Evolutionary conservation across 2,329 filamentous ascomycete species (phyloP), one percentile per base, ranked within the genome.

Genomic region (Microascus cirrosus): DNA sequence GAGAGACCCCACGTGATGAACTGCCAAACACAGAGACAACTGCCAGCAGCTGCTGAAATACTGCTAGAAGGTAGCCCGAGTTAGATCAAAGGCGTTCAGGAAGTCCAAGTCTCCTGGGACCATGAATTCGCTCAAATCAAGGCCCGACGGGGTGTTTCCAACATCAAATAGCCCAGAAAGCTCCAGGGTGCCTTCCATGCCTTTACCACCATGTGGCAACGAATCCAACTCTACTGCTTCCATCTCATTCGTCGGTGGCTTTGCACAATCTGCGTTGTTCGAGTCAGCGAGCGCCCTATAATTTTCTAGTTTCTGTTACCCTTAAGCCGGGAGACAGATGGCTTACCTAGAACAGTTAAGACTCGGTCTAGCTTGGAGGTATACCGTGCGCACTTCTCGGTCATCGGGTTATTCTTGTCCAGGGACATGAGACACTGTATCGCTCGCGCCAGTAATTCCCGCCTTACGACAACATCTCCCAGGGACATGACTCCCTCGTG

Each of bases 311-410:
- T 42, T 20, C 22, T 45, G 35, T 45, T 18, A 12, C 20, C 32
- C 20, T 12, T 12, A 22, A 11, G 10, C 11, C 28, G 22, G n/a
- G n/a, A n/a, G 20, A 20, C 39, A 7, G 12, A 55, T 45, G 20
- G 24, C 54, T 42, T 18, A 55, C 54, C 22, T 32, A 55, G 54
- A 12, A 24, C 20, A 7, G 39, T 35, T 22, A 55, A 24, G 28
- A 45, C 54, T 6, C 54, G 54, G 20, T 55, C 54, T 13, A 55
- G 35, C 18, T 55, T 55, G 8, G 42, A 18, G 36, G 42, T 55
- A 28, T 55, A 55, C 36, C 54, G 18, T 20, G 54, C 54, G 25
- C 54, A 55, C 25, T 55, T 55, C 54, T 55, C 54, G 4, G 54
- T 35, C 32, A 36, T 55, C 11, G n/a, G 22, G 42, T 55, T 55